A percentile compares a stretch with the other conserved stretches of the same genome.
These are phyloP conservation scores for Paramecium octaurelia DNA, from an alignment of 73 alveolate genomes.

Conservation along the genomic window DNA sequence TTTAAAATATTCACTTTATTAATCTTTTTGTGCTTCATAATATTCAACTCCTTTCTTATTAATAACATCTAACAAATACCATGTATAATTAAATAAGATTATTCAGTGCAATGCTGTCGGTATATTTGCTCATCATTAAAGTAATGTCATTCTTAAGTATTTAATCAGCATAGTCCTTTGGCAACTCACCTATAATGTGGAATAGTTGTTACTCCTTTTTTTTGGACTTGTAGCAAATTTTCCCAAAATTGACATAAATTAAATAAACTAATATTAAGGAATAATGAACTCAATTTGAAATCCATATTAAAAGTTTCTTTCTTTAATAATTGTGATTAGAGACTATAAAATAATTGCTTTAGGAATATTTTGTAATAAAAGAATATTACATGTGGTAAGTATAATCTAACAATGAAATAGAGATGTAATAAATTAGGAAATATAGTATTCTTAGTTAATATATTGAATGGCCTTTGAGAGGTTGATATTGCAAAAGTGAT, in stretches of 20 bases:
- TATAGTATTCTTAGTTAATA: no score
- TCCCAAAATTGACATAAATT: not conserved
- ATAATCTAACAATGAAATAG: no score
- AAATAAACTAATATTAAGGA: not conserved
- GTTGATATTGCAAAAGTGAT: no score
- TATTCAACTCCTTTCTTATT: not conserved
- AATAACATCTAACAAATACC: not conserved
- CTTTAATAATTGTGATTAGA: no score
- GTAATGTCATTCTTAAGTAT: not conserved
- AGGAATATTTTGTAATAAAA: no score
- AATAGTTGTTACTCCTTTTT: not conserved
- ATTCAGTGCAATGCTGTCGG: not conserved
- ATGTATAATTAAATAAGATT: not conserved
- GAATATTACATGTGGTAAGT: no score
- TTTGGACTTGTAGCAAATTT: not conserved
- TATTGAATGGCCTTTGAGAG: no score
- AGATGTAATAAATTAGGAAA: no score
- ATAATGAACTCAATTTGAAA: not conserved
- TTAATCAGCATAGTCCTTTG: conserved; percentile 1
- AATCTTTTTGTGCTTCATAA: not conserved
- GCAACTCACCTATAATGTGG: conserved; percentile 18
- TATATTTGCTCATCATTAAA: conserved; percentile 11
- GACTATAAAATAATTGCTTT: not conserved
- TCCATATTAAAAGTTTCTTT: not conserved
- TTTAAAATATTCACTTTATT: not conserved